Conservation (phyloP, 2,329 filamentous ascomycete genomes). For the Diplodia mutila region DNA sequence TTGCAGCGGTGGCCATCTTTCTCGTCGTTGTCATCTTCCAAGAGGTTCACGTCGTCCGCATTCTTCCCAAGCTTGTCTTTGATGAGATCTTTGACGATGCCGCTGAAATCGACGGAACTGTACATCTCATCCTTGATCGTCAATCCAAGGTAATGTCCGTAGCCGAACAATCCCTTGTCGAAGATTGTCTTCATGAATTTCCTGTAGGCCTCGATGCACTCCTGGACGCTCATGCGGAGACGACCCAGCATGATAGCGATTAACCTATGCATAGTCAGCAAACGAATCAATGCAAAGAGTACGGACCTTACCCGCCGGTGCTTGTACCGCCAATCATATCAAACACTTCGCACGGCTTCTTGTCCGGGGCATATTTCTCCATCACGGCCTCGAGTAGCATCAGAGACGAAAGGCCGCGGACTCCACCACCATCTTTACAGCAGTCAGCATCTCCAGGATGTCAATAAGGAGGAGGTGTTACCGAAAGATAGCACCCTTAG, state of each 20-base stretch:
- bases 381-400: background rate
- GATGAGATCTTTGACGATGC: background rate
- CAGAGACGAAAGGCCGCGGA: background rate
- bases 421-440: background rate
- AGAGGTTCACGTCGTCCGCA: too few species aligned
- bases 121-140: constrained; percentile 13
- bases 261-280: background rate
- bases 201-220: constrained; percentile 28
- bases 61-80: too few species aligned
- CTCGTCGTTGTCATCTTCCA: too few species aligned
- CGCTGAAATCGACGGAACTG: too few species aligned
- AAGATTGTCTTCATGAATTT: constrained; percentile 29
- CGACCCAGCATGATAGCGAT: constrained; percentile 33
- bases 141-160: too few species aligned
- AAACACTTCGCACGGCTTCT: background rate
- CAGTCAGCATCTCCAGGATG: too few species aligned
- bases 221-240: constrained; percentile 29
- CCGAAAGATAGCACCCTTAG: too few species aligned
- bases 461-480: too few species aligned
- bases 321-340: constrained; percentile 10
- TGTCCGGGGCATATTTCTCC: background rate
- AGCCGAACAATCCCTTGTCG: background rate
- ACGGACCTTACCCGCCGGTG: background rate
- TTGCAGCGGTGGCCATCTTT: too few species aligned
- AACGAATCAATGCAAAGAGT: too few species aligned